A percentile compares a stretch with the other conserved stretches of the same genome.
phyloP scores from a whole-genome alignment of 2,329 filamentous ascomycete species.

The Colletotrichum tamarilloi region DNA sequence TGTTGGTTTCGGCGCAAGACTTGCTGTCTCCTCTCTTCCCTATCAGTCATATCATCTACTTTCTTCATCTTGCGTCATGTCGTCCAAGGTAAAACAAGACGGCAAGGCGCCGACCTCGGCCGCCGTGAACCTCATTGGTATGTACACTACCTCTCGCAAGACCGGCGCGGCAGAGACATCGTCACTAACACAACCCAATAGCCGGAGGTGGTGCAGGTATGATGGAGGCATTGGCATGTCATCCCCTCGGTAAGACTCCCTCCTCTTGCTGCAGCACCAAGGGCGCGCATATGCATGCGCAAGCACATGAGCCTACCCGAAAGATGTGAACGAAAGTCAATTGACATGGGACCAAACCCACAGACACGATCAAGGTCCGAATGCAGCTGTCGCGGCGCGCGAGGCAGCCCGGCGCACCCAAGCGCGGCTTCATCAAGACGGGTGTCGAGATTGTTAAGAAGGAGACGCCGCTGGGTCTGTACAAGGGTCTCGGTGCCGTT shows the following conservation, averaged over 20 bases:
- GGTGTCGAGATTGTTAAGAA: constrained; percentile 87
- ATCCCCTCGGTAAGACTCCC: constrained; percentile 80
- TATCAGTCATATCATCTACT: constrained; percentile 10
- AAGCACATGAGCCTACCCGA: not conserved
- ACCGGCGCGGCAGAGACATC: not conserved
- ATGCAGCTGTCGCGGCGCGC: constrained; percentile 97
- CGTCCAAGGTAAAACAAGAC: constrained; percentile 56
- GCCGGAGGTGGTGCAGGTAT: constrained; percentile 97
- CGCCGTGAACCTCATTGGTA: constrained; percentile 92
- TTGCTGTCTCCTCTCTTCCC: constrained; percentile 2
- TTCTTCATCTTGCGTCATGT: constrained; percentile 43
- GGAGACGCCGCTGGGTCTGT: constrained; percentile 92
- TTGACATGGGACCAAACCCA: not conserved
- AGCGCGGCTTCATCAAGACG: constrained; percentile 88
- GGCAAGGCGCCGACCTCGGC: constrained; percentile 84
- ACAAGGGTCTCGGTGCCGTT: constrained; percentile 98
- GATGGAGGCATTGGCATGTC: constrained; percentile 98
- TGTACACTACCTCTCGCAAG: constrained; percentile 40
- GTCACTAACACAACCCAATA: constrained; percentile 48
- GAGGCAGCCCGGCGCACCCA: constrained; percentile 83
- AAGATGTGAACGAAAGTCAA: not conserved
- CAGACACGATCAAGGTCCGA: constrained; percentile 97
- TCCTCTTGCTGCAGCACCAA: not conserved
- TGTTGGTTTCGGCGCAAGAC: not conserved
- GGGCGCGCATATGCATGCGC: not conserved